These are phyloP conservation scores for Epichloe sp. DNA, from an alignment of 2,329 filamentous ascomycete species.

Conservation along the genomic window DNA sequence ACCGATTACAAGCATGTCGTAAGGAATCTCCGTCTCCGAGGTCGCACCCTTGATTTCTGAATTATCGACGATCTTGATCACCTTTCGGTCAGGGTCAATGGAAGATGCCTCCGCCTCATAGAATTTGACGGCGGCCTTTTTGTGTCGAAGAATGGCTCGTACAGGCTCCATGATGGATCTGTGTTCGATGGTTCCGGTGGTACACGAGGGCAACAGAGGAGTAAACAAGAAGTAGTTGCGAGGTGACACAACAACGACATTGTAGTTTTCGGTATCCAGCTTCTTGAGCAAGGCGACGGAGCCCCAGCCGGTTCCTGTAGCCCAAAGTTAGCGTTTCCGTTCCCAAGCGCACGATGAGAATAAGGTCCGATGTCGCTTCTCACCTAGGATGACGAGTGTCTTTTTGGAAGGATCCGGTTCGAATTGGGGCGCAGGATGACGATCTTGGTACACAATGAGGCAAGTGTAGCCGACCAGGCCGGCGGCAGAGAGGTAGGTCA, in stretches of 20 bases:
- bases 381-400: constrained; percentile 91
- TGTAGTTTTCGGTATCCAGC: constrained; percentile 98
- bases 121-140: constrained; percentile 86
- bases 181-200: constrained; percentile 94
- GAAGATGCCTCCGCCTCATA: constrained; percentile 97
- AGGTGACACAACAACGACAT: constrained; percentile 92
- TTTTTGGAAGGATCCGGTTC: constrained; percentile 85
- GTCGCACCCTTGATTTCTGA: constrained; percentile 82
- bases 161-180: constrained; percentile 99
- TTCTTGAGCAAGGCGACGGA: constrained; percentile 96
- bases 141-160: constrained; percentile 88
- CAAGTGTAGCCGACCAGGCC: constrained; percentile 57
- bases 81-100: constrained; percentile 82
- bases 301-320: constrained; percentile 84
- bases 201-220: constrained; percentile 90
- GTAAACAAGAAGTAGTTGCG: constrained; percentile 99
- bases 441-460: constrained; percentile 72
- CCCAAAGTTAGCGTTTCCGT: constrained; percentile 1
- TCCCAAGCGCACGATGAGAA: neutral
- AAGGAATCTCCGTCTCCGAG: constrained; percentile 76
- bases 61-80: constrained; percentile 81
- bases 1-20: constrained; percentile 95
- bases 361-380: constrained; percentile 10
- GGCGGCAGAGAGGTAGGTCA: constrained; percentile 63
- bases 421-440: constrained; percentile 68